A percentile compares a stretch with the other conserved stretches of the same genome.
These are phyloP conservation scores for Aureococcus anophagefferens DNA, from an alignment of 108 stramenopile species.

Conservation along the genomic window DNA sequence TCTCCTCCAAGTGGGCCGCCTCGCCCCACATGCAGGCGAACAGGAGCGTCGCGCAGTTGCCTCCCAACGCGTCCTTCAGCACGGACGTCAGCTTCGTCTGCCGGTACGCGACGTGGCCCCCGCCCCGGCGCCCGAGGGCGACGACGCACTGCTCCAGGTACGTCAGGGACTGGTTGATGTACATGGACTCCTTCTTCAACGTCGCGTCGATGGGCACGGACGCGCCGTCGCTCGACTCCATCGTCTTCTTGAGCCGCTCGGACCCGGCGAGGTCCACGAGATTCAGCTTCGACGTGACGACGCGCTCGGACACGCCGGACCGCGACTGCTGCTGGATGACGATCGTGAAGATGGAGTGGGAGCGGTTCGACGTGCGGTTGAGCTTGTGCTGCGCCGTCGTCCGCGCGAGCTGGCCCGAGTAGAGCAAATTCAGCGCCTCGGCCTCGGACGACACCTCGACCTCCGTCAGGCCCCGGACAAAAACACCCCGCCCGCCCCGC, in stretches of 20 bases:
- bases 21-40: constrained; percentile 59
- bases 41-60: constrained; percentile 48
- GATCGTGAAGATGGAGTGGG: constrained; percentile 56
- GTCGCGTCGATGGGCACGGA: constrained; percentile 25
- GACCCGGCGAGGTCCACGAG: constrained; percentile 55
- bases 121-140: constrained; percentile 32
- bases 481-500: constrained; percentile 20
- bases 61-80: constrained; percentile 43
- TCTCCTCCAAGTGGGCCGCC: constrained; percentile 49
- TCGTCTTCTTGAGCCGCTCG: constrained; percentile 57
- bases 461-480: constrained; percentile 42
- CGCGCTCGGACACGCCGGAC: constrained; percentile 45
- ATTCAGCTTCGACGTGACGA: constrained; percentile 43
- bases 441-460: constrained; percentile 27
- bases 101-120: constrained; percentile 49
- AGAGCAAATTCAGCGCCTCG: constrained; percentile 29
- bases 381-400: constrained; percentile 48
- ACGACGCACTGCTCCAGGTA: constrained; percentile 63
- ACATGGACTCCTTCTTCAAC: constrained; percentile 47
- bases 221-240: constrained; percentile 14
- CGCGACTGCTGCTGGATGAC: constrained; percentile 39
- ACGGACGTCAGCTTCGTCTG: constrained; percentile 55
- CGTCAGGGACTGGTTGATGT: constrained; percentile 56
- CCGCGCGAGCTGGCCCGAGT: constrained; percentile 27
- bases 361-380: constrained; percentile 49